A percentile compares a stretch with the other conserved stretches of the same genome.
Evolutionary conservation across 176 grass and related monocot genomes (phyloP).

Genomic region (Tuctoria greenei): DNA sequence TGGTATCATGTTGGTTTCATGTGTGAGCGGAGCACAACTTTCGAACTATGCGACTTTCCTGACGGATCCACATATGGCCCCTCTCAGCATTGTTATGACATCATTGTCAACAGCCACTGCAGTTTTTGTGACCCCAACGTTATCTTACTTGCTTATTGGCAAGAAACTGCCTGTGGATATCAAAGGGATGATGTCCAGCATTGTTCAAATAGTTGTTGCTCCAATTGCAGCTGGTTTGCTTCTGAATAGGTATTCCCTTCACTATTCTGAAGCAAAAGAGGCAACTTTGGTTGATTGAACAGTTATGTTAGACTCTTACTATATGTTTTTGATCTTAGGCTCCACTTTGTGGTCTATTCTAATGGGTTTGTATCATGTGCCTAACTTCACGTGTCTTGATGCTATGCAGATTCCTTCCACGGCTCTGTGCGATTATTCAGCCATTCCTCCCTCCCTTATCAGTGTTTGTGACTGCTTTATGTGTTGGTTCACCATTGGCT

Average conservation of each 20-base stretch:
- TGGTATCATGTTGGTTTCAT: conserved; percentile 96
- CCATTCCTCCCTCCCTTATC: conserved; percentile 92
- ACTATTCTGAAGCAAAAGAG: conserved; percentile 9
- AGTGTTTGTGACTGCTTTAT: conserved; percentile 91
- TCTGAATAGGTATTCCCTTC: conserved; percentile 69
- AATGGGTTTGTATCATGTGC: conserved; percentile 4
- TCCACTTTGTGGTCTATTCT: not conserved
- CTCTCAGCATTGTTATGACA: conserved; percentile 99
- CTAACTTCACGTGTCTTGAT: conserved; percentile 7
- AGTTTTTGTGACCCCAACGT: conserved; percentile 81
- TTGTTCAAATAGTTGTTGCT: conserved; percentile 90
- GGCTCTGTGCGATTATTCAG: conserved; percentile 75
- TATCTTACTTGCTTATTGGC: conserved; percentile 93
- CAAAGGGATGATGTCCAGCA: conserved; percentile 94
- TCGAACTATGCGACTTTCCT: conserved; percentile 95
- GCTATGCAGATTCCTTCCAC: conserved; percentile 71
- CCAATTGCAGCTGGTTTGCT: conserved; percentile 89
- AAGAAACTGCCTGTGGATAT: conserved; percentile 94
- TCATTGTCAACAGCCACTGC: conserved; percentile 90
- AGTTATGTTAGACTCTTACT: not conserved
- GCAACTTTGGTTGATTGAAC: conserved; percentile 6
- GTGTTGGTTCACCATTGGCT: conserved; percentile 94
- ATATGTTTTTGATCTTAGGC: conserved; percentile 15
- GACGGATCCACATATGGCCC: conserved; percentile 87
- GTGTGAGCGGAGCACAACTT: conserved; percentile 90